These are phyloP conservation scores for Tetraselmis striata DNA, from an alignment of 139 green algal species.

Conservation along the genomic window DNA sequence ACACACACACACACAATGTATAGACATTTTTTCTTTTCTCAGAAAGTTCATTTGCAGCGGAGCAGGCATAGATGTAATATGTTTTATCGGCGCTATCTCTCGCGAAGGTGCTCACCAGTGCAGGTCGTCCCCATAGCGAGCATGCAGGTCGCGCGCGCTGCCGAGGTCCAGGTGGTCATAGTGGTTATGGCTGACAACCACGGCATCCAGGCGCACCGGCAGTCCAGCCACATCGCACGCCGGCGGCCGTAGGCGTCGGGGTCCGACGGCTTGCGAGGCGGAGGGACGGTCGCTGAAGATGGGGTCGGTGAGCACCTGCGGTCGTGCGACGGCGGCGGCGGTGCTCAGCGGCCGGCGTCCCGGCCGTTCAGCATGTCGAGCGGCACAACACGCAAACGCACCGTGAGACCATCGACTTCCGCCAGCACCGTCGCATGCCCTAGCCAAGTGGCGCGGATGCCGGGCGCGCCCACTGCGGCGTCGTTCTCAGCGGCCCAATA, in stretches of 20 bases:
- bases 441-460: background rate
- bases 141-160: background rate
- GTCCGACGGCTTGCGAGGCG: background rate
- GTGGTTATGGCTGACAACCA: conserved; percentile 12
- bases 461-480: background rate
- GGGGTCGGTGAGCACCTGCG: background rate
- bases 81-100: no score
- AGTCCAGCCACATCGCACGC: background rate
- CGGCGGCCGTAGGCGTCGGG: background rate
- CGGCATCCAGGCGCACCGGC: background rate
- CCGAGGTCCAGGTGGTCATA: conserved; percentile 11
- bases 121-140: background rate
- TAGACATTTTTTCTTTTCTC: no score
- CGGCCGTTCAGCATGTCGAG: no score
- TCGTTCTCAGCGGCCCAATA: background rate
- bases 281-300: background rate
- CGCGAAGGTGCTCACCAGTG: no score
- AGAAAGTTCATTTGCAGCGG: no score
- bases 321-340: no score
- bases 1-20: no score
- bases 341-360: no score
- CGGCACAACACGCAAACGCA: no score
- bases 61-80: no score
- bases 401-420: background rate
- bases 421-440: background rate